Evolutionary conservation across 176 grass and related monocot species (phyloP).

Genomic region (Microstegium vimineum): DNA sequence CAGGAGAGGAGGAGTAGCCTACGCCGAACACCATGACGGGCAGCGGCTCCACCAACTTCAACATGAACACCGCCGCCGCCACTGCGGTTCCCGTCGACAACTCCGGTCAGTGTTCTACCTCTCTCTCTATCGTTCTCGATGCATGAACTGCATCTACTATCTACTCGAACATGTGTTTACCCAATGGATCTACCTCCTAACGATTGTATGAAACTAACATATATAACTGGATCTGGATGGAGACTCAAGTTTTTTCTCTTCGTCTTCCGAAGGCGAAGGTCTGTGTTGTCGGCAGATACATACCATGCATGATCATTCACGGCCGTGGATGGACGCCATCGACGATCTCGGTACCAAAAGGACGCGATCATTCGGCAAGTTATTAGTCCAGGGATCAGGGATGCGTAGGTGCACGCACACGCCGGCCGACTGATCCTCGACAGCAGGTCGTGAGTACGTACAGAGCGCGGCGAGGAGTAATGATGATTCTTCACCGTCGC

Average conservation of each 20-base stretch:
- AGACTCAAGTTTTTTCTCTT: background rate
- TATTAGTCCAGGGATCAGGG: background rate
- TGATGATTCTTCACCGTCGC: conserved; percentile 30
- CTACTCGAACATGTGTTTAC: too few relatives aligned
- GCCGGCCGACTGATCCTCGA: background rate
- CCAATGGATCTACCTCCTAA: too few relatives aligned
- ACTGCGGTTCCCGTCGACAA: too few relatives aligned
- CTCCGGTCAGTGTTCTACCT: too few relatives aligned
- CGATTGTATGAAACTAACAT: too few relatives aligned
- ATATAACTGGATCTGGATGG: too few relatives aligned
- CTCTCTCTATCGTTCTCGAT: too few relatives aligned
- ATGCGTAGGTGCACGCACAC: background rate
- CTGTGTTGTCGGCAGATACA: background rate
- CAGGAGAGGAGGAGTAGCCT: too few relatives aligned
- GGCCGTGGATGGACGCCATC: background rate
- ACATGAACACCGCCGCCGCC: too few relatives aligned
- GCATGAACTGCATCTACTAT: too few relatives aligned
- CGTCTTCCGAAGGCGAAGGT: background rate
- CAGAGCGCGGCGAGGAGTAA: background rate
- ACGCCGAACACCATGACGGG: too few relatives aligned
- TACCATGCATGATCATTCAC: background rate
- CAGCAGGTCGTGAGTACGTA: background rate
- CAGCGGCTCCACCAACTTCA: too few relatives aligned
- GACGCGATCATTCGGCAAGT: background rate
- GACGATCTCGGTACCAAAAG: background rate